Evolutionary conservation across 2,329 filamentous ascomycete species (phyloP), one percentile per base, ranked within the genome.

Genomic region (Leptodontidium sp.): DNA sequence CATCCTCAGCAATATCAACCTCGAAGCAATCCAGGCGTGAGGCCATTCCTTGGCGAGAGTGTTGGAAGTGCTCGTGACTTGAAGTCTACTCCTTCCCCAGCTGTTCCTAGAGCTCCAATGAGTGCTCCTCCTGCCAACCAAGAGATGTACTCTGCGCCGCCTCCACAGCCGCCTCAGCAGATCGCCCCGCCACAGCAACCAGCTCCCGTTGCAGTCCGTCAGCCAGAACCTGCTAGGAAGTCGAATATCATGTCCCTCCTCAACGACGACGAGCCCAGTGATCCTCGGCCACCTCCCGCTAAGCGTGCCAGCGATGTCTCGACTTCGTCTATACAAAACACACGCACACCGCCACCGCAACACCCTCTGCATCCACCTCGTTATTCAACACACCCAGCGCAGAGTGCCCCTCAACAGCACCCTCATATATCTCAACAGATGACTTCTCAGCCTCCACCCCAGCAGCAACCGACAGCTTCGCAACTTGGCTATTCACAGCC

Each of bases 201-300:
- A 43, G 75, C 82, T n/a, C 76, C 82, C 26, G 78, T 82, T 35
- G 78, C 82, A 49, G 77, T 79, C 7, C 77, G 81, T 14, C 78
- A 80, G 32, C 82, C 81, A 47, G 78, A 82, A 2, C 77, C 79
- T 2, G 83, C 85, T n/a, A 90, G 90, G 80, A 88, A 84, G 8
- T 89, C 87, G 15, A 90, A 82, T 71, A 84, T 91, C 70, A 88
- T 90, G 84, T 87, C 87, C 0, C 78, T 91, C 69, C 81, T 91
- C 2, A 87, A 90, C 70, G 75, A 77, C 70, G 76, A 78, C 64
- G 88, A 90, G 64, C 80, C 84, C 7, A 83, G 83, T n/a, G 78
- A 82, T 1, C 80, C 82, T 62, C 80, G 81, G 0, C 82, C 74
- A 45, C 66, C 73, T 45, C 71, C 72, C 24, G 40, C 70, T 7